These are phyloP conservation scores for Geotrichum australiense DNA, from an alignment of 1,139 yeast genomes.

Conservation along the genomic window DNA sequence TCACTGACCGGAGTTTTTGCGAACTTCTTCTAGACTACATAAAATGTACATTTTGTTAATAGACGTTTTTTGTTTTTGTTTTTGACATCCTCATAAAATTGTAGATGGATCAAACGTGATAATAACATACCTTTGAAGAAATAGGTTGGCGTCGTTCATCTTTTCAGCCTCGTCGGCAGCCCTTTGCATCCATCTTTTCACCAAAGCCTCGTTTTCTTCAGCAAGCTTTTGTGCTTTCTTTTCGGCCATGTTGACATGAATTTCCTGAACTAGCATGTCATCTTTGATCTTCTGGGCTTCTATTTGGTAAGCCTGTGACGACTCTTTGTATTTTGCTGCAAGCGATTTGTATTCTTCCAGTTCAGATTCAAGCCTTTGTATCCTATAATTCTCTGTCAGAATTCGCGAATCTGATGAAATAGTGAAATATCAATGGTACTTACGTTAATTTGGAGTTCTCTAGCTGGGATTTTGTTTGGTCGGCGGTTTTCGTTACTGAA, in stretches of 20 bases:
- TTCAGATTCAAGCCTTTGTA: constrained; percentile 13
- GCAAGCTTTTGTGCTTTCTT: constrained; percentile 39
- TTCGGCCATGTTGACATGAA: constrained; percentile 59
- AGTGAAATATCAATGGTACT: not conserved
- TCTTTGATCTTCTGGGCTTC: constrained; percentile 61
- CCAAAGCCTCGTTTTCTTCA: constrained; percentile 41
- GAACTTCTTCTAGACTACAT: constrained; percentile 11
- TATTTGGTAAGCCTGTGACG: constrained; percentile 29
- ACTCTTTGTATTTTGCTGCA: constrained; percentile 24
- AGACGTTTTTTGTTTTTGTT: not conserved
- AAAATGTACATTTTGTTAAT: not conserved
- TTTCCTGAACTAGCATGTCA: constrained; percentile 59
- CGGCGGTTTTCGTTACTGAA: constrained; percentile 9
- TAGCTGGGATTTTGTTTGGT: not conserved
- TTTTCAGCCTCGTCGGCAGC: constrained; percentile 53
- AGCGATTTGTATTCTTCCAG: constrained; percentile 2
- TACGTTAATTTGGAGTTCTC: constrained; percentile 11
- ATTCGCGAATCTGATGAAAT: not conserved
- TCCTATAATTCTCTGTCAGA: constrained; percentile 1
- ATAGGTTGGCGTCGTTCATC: constrained; percentile 50
- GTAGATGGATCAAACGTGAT: not conserved
- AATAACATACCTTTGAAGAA: constrained; percentile 32
- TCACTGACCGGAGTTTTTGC: constrained; percentile 4
- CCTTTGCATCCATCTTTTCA: constrained; percentile 55
- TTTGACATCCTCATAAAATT: no score